Base-by-base conservation (phyloP, 2,329 filamentous ascomycete species). In the Cladosporium sp. region DNA sequence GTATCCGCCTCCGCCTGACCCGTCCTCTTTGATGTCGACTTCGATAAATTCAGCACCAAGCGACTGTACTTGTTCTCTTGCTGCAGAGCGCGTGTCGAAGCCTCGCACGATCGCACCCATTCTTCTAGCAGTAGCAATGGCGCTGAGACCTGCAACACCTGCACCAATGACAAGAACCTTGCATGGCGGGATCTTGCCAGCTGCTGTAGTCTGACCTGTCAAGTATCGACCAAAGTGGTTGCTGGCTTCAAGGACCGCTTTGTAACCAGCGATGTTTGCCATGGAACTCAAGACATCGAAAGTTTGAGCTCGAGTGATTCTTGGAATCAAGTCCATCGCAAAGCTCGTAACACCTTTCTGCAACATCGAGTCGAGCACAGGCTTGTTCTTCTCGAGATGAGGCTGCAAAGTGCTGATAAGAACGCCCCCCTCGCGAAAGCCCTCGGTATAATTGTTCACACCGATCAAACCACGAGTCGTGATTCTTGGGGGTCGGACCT, bases 231-330 rank as follows among this genome's bases (percentile, higher is more conserved):
- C 91, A 73, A 95, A 96, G 62, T 88, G 85, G 73, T 96, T 96
- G 13, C 90, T 92, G 1, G 91, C 91, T 72, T 96, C 91, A 42
- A 96, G 77, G 1, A 96, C 90, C 39, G 91, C 91, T 73, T 95
- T 96, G 76, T 96, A 96, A 0, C 91, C 91, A 20, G 91, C 90
- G 75, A 96, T 96, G 66, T 96, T 96, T 60, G 91, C 91, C 91
- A 96, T 96, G 9, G 89, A 94, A 71, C 90, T 83, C 57, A 96
- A 79, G 0, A 90, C 91, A 73, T 96, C 91, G 66, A 95, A 96
- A 0, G 89, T 86, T 70, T 96, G 91, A 1, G 91, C 91, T 47
- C 91, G 84, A 1, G 91, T 95, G 65, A 96, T 96, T 39, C 91
- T 85, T 15, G 91, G 91, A 53, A 96, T 88, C 85, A 92, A 88